Percentiles rank a stretch among this genome's conserved stretches.
These are phyloP conservation scores for Backusella macrospora DNA, from an alignment of 192 early-diverging fungal species.

Conservation along the genomic window DNA sequence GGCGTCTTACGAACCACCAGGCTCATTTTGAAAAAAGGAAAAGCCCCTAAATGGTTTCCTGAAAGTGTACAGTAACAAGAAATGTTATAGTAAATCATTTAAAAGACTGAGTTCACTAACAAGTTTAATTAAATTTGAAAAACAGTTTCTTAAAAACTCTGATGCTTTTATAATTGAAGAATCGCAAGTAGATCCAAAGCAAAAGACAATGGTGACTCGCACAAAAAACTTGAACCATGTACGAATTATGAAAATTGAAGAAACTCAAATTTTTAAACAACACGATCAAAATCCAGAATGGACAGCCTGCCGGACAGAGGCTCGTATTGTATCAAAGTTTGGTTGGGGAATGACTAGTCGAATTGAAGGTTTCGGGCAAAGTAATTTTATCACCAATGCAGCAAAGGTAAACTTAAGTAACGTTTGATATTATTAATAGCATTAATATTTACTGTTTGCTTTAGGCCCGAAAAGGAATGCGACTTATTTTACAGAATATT, in stretches of 20 bases:
- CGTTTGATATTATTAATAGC: neutral
- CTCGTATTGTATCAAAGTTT: slow-evolving; percentile 84
- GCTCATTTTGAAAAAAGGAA: slow-evolving; percentile 87
- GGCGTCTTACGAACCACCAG: slow-evolving; percentile 87
- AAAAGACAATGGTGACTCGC: slow-evolving; percentile 77
- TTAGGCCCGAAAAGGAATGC: slow-evolving; percentile 36
- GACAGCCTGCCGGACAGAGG: slow-evolving; percentile 81
- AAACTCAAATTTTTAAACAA: slow-evolving; percentile 75
- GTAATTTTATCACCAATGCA: slow-evolving; percentile 82
- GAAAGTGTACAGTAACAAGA: slow-evolving; percentile 40
- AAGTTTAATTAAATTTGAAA: neutral
- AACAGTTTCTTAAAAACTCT: slow-evolving; percentile 74
- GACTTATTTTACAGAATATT: slow-evolving; percentile 34
- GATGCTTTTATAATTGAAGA: slow-evolving; percentile 94
- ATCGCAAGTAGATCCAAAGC: slow-evolving; percentile 77
- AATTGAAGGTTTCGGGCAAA: slow-evolving; percentile 90
- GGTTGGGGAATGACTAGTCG: slow-evolving; percentile 81
- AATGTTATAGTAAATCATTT: neutral
- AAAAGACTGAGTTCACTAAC: neutral
- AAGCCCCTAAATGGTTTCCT: slow-evolving; percentile 86
- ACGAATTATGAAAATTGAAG: slow-evolving; percentile 91
- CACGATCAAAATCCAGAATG: slow-evolving; percentile 55
- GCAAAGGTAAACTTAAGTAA: slow-evolving; percentile 49
- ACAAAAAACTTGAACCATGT: slow-evolving; percentile 93
- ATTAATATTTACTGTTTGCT: neutral